A percentile compares a stretch with the other conserved stretches of the same genome.
These are phyloP conservation scores for Austroboletus niveus DNA, from an alignment of 1,284 basidiomycete genomes.

Conservation along the genomic window DNA sequence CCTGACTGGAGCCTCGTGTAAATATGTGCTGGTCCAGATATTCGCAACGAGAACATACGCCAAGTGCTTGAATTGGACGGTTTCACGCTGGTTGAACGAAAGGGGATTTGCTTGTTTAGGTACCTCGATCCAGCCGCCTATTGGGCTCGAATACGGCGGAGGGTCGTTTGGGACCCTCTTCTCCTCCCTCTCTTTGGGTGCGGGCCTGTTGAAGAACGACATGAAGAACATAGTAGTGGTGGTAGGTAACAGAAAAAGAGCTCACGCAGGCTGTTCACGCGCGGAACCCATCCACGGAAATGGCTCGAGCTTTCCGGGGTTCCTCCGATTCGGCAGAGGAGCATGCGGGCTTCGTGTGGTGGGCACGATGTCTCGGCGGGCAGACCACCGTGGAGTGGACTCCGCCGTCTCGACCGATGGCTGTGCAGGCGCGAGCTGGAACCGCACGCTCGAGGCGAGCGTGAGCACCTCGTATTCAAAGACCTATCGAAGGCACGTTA, in stretches of 20 bases:
- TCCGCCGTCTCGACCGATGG: background rate
- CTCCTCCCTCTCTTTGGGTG: background rate
- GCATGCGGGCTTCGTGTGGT: background rate
- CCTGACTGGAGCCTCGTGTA: constrained; percentile 12
- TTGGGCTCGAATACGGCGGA: constrained; percentile 18
- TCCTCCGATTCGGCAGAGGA: background rate
- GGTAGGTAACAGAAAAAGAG: constrained; percentile 1
- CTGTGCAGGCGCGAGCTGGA: constrained; percentile 7
- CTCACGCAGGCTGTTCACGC: constrained; percentile 10
- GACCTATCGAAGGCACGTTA: constrained; percentile 7
- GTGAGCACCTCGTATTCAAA: constrained; percentile 27
- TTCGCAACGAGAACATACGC: constrained; percentile 9
- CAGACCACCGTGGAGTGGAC: background rate
- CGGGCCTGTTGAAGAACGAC: constrained; percentile 6
- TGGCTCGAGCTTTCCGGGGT: background rate
- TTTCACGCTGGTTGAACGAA: constrained; percentile 13
- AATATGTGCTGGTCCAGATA: background rate
- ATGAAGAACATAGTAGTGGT: background rate
- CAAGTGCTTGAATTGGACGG: constrained; percentile 17
- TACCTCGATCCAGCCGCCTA: constrained; percentile 12
- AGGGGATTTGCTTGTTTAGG: constrained; percentile 11
- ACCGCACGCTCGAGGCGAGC: constrained; percentile 22
- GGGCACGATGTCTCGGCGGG: background rate
- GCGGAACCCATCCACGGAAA: background rate
- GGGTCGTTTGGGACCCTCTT: constrained; percentile 4